Conservation (phyloP, 495 filamentous ascomycete genomes). For the Aspergillus diversus region DNA sequence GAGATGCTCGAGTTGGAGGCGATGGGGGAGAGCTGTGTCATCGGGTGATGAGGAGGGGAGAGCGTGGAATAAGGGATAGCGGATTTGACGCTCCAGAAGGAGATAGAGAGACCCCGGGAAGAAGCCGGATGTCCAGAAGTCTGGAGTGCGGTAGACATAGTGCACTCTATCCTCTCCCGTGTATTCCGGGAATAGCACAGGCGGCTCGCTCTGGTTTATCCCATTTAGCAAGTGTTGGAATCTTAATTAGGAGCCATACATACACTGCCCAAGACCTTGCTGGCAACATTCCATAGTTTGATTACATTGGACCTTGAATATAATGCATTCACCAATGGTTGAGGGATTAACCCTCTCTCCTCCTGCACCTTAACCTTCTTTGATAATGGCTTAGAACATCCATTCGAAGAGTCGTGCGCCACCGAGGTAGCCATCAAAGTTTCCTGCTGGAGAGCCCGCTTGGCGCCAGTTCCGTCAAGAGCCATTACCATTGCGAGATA, state of each 20-base stretch:
- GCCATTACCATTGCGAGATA: too few species aligned
- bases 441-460: too few species aligned
- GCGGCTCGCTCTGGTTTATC: conserved; percentile 15
- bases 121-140: conserved; percentile 46
- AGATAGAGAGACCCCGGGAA: conserved; percentile 44
- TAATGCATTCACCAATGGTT: conserved; percentile 18
- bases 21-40: conserved; percentile 10
- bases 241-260: neutral
- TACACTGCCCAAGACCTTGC: conserved; percentile 22
- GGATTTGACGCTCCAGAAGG: conserved; percentile 30
- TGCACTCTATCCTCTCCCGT: conserved; percentile 27
- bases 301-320: conserved; percentile 33
- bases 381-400: too few species aligned
- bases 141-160: conserved; percentile 35
- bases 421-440: too few species aligned
- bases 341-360: neutral
- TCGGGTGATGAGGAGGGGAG: neutral
- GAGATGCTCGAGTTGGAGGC: conserved; percentile 35
- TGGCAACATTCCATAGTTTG: conserved; percentile 40
- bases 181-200: conserved; percentile 35
- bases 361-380: neutral
- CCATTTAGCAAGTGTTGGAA: neutral
- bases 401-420: too few species aligned
- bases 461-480: too few species aligned
- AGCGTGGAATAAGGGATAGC: conserved; percentile 13